Conservation (phyloP, 2,329 filamentous ascomycete genomes). For the Phyllachora maydis region DNA sequence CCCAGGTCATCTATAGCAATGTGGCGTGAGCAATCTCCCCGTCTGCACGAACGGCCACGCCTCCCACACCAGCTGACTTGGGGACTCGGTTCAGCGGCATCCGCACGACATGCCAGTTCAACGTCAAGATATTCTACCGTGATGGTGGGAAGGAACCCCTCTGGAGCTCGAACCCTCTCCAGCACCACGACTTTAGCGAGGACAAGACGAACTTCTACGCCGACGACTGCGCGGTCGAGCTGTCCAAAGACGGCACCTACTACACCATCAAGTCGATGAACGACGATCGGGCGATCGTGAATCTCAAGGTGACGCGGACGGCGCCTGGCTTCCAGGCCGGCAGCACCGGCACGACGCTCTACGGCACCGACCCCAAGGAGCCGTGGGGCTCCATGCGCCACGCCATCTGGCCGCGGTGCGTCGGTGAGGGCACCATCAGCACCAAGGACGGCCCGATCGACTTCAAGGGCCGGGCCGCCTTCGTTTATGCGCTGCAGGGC, state of each 20-base stretch:
- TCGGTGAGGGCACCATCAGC: conserved; percentile 62
- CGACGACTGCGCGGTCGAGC: conserved; percentile 63
- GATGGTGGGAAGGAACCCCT: conserved; percentile 52
- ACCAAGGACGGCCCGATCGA: conserved; percentile 67
- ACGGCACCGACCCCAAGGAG: conserved; percentile 64
- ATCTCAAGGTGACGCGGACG: conserved; percentile 57
- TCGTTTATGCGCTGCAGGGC: conserved; percentile 74
- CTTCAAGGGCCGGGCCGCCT: conserved; percentile 61
- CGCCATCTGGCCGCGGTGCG: conserved; percentile 81
- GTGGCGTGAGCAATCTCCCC: conserved; percentile 46
- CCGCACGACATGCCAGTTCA: conserved; percentile 83
- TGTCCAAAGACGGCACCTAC: conserved; percentile 62
- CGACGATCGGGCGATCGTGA: conserved; percentile 63
- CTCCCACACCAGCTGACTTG: conserved; percentile 5
- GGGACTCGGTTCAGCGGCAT: conserved; percentile 42
- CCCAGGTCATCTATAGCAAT: conserved; percentile 94
- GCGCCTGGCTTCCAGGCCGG: conserved; percentile 73
- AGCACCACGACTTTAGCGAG: conserved; percentile 66
- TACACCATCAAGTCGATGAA: conserved; percentile 85
- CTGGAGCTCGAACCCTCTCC: conserved; percentile 68
- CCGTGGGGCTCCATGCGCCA: conserved; percentile 92
- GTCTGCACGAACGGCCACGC: conserved; percentile 2
- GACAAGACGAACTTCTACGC: conserved; percentile 71
- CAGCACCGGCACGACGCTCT: conserved; percentile 65
- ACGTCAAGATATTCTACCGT: conserved; percentile 72